A percentile compares a stretch with the other conserved stretches of the same genome.
Conservation (phyloP, 345 rosid species). For the Citrus unshiu region DNA sequence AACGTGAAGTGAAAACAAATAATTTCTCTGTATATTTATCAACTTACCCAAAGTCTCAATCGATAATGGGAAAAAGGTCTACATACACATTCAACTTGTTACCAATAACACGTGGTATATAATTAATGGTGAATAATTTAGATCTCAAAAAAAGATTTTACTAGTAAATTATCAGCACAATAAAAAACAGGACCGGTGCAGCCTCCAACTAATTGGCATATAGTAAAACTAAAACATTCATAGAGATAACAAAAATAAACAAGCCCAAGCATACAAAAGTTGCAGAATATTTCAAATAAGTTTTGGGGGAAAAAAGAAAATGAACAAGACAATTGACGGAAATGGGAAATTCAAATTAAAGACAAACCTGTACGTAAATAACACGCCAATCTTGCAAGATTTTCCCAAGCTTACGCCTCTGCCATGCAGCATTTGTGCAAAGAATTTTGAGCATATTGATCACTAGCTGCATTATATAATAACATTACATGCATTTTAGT, state of each 20-base stretch:
- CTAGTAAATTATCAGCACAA: background rate
- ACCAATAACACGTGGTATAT: background rate
- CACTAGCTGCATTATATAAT: slow-evolving; percentile 66
- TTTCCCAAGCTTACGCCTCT: slow-evolving; percentile 98
- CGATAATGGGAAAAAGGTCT: background rate
- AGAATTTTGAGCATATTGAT: slow-evolving; percentile 87
- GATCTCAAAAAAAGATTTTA: background rate
- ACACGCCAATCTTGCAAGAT: slow-evolving; percentile 94
- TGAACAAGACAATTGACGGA: background rate
- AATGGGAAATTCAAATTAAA: slow-evolving; percentile 2
- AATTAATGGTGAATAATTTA: background rate
- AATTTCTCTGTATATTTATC: background rate
- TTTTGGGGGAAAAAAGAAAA: slow-evolving; percentile 1
- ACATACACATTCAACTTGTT: background rate
- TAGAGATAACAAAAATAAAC: background rate
- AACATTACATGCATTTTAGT: slow-evolving; percentile 23
- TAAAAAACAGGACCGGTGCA: background rate
- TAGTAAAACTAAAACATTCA: background rate
- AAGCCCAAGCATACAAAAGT: background rate
- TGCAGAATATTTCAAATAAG: background rate
- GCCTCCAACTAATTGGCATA: background rate
- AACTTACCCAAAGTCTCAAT: background rate
- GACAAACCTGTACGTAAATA: slow-evolving; percentile 68
- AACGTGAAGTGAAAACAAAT: background rate
- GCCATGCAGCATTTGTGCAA: slow-evolving; percentile 97